phyloP scores from a whole-genome alignment of 2,329 filamentous ascomycete species.

The Keithomyces neogunnii region DNA sequence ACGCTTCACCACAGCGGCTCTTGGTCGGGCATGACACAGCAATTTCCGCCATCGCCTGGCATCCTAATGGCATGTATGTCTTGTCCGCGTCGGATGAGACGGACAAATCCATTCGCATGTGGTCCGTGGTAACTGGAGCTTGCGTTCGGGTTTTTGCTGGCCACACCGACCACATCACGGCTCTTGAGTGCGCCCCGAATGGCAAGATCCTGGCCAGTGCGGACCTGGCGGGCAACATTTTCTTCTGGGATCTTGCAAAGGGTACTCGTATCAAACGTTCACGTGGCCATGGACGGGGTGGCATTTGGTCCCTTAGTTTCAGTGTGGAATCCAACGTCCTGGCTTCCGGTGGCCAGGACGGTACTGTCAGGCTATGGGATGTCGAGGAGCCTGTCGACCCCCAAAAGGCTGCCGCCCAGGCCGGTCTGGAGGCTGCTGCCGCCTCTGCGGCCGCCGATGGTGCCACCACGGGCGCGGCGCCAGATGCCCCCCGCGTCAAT shows the following conservation, averaged over 20 bases:
- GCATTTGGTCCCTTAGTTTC: constrained; percentile 89
- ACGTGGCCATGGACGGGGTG: constrained; percentile 85
- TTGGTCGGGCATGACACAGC: constrained; percentile 89
- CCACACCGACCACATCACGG: constrained; percentile 79
- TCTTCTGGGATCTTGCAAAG: constrained; percentile 89
- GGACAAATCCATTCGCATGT: constrained; percentile 93
- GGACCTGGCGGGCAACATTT: constrained; percentile 80
- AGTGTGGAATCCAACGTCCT: constrained; percentile 87
- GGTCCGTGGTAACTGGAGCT: constrained; percentile 80
- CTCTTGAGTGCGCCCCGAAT: constrained; percentile 76
- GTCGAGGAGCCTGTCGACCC: constrained; percentile 64
- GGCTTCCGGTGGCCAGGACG: constrained; percentile 83
- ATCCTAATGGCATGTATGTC: constrained; percentile 86
- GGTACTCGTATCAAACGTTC: constrained; percentile 85
- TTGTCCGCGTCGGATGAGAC: constrained; percentile 83
- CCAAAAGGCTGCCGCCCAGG: constrained; percentile 44
- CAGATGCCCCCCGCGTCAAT: constrained; percentile 18
- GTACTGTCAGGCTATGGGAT: constrained; percentile 92
- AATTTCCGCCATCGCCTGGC: constrained; percentile 88
- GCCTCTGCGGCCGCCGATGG: constrained; percentile 36
- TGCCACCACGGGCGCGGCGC: constrained; percentile 18
- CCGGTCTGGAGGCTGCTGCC: constrained; percentile 32
- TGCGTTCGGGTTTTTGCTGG: constrained; percentile 89
- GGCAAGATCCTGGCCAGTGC: constrained; percentile 88
- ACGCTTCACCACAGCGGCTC: constrained; percentile 79